These are phyloP conservation scores for Chrysanthemum makinoi DNA, from an alignment of 129 eudicot genomes.

Conservation along the genomic window DNA sequence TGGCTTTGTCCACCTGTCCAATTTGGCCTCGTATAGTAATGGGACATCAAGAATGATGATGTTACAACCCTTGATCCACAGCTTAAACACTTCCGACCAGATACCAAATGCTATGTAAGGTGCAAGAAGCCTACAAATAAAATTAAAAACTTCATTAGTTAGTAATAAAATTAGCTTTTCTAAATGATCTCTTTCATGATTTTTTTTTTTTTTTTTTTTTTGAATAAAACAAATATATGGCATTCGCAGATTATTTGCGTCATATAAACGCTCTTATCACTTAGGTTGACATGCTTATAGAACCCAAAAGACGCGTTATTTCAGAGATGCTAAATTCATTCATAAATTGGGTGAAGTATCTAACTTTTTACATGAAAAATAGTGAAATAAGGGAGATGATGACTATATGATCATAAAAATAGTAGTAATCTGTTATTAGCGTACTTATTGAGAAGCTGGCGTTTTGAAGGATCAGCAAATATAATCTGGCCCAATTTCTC, in stretches of 20 bases:
- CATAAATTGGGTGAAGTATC: too few relatives aligned
- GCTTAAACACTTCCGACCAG: constrained; percentile 65
- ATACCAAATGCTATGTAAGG: constrained; percentile 85
- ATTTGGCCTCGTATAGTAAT: constrained; percentile 77
- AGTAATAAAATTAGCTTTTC: background rate
- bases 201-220: background rate
- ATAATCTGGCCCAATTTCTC: constrained; percentile 82
- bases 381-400: too few relatives aligned
- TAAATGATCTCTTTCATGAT: background rate
- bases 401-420: background rate
- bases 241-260: too few relatives aligned
- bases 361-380: too few relatives aligned
- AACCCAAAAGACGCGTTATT: too few relatives aligned
- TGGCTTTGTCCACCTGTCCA: constrained; percentile 89
- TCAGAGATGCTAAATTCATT: too few relatives aligned
- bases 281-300: too few relatives aligned
- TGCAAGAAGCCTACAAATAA: constrained; percentile 70
- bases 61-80: constrained; percentile 79
- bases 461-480: constrained; percentile 70
- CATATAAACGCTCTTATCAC: too few relatives aligned
- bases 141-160: constrained; percentile 6
- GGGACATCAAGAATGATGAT: constrained; percentile 82
- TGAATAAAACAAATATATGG: background rate
- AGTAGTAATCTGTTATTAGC: background rate
- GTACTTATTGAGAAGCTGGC: constrained; percentile 93